Evolutionary conservation across 352 stramenopile species (phyloP).

Genomic region (Thraustotheca clavata): DNA sequence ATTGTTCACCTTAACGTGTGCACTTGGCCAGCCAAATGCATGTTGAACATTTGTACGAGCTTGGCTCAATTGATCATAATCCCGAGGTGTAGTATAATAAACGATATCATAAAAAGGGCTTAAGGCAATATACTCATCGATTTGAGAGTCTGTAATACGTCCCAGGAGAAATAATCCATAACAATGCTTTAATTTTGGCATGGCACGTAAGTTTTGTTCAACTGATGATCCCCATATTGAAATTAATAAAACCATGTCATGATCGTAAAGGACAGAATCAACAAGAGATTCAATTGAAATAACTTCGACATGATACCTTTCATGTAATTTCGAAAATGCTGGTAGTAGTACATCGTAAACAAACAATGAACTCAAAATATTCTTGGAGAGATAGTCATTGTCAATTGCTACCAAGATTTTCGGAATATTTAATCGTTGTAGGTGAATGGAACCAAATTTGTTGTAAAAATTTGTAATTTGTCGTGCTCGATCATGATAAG

Average conservation of each 20-base stretch:
- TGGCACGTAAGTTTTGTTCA: neutral
- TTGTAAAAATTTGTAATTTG: neutral
- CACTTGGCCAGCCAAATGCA: neutral
- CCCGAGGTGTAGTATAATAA: neutral
- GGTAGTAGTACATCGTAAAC: constrained; percentile 18
- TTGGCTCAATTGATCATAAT: neutral
- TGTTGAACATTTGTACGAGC: neutral
- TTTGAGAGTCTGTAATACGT: neutral
- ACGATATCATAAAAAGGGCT: constrained; percentile 7
- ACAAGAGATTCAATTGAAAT: neutral
- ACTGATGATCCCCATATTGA: neutral
- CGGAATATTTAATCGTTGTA: neutral
- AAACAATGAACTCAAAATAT: constrained; percentile 22
- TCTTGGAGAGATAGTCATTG: neutral
- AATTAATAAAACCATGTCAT: constrained; percentile 7
- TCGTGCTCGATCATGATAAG: constrained; percentile 24
- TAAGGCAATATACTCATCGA: neutral
- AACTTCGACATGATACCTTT: neutral
- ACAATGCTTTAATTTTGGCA: neutral
- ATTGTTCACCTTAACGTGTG: neutral
- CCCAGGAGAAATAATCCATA: constrained; percentile 7
- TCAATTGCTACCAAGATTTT: constrained; percentile 24
- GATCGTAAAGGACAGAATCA: neutral
- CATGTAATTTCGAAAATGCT: constrained; percentile 15
- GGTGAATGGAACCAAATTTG: neutral